Conservation (phyloP, 1,284 basidiomycete species). For the Sparassis latifolia region DNA sequence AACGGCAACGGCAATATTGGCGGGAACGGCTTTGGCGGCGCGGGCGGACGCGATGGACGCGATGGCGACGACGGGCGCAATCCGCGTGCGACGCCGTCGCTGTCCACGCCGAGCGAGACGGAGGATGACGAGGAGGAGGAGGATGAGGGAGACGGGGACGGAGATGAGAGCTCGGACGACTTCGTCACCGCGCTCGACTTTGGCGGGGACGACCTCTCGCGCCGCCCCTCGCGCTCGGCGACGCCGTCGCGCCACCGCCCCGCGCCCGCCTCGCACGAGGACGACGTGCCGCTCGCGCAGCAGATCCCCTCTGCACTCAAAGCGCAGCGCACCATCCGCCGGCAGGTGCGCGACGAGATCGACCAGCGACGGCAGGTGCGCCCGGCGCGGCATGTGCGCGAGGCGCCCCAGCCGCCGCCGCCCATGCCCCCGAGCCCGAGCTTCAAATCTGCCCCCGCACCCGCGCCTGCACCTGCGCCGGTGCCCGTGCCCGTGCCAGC, state of each 20-base stretch:
- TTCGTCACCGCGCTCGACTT: slow-evolving; percentile 4
- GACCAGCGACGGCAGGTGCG: slow-evolving; percentile 49
- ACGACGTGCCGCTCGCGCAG: slow-evolving; percentile 73
- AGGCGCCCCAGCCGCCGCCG: slow-evolving; percentile 7
- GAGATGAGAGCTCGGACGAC: slow-evolving; percentile 39
- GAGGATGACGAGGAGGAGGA: slow-evolving; percentile 30
- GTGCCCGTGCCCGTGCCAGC: slow-evolving; percentile 2
- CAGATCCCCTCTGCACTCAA: slow-evolving; percentile 71
- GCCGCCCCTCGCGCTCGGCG: slow-evolving; percentile 3
- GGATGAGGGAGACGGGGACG: slow-evolving; percentile 1
- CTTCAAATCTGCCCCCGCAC: slow-evolving; percentile 9
- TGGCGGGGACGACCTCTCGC: slow-evolving; percentile 22
- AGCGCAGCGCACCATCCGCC: slow-evolving; percentile 72
- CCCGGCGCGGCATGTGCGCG: slow-evolving; percentile 15
- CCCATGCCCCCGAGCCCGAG: slow-evolving; percentile 16
- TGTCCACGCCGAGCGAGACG: slow-evolving; percentile 25
- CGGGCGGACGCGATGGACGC: slow-evolving; percentile 14
- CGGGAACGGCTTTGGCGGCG: slow-evolving; percentile 6
- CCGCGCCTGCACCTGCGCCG: slow-evolving; percentile 20
- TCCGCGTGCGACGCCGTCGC: slow-evolving; percentile 17
- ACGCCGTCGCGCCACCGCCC: slow-evolving; percentile 2
- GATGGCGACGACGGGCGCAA: slow-evolving; percentile 32
- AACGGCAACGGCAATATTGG: slow-evolving; percentile 17
- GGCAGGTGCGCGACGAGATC: slow-evolving; percentile 62
- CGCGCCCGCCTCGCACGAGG: slow-evolving; percentile 29